Evolutionary conservation across 345 rosid species (phyloP), one percentile per base, ranked within the genome.

Genomic region (Brassica incana): DNA sequence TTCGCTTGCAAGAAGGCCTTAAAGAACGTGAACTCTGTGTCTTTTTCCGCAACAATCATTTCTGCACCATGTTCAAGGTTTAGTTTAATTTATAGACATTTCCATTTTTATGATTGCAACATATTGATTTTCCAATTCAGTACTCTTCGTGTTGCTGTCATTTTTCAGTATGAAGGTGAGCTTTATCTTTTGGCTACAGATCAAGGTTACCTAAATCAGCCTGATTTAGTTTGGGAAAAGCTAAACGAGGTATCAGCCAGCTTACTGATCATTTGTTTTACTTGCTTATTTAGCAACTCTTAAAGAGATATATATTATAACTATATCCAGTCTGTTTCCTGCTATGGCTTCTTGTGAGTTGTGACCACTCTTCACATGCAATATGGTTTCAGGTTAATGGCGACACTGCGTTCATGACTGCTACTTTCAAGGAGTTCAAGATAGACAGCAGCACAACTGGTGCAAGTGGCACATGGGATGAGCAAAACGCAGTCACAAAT

Each of bases 51-150:
- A 96, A 96, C 82, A 96, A 96, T 83, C 99, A 96, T 85, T 96
- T 96, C 88, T 87, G 97, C 84, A 93, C 99, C 84, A 96, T 96
- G 99, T 92, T 96, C 82, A 96, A 96, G 97, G 99, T 93, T 43
- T 72, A 77, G 90, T 81, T 66, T 71, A 70, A 69, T 77, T 48
- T 11, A 33, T 40, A 29, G 69, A 36, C 27, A 2, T 43, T 54
- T 67, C 14, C 50, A 12, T 54, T 14, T 65, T 40, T 72, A 20
- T 30, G 16, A 58, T 81, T 40, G 62, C 20, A 54, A 30, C 29
- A 69, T 27, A 30, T 38, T 54, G 23, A 69, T 25, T 54, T 65
- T 65, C 61, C 9, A 48, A 23, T 38, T 63, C 54, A 59, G 65
- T 50, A 35, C 20, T 14, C 20, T 14, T 60, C n/a, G 40, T 29